These are phyloP conservation scores for Zygosaccharomyces pseudobailii DNA, from an alignment of 1,139 yeast species.

Conservation along the genomic window DNA sequence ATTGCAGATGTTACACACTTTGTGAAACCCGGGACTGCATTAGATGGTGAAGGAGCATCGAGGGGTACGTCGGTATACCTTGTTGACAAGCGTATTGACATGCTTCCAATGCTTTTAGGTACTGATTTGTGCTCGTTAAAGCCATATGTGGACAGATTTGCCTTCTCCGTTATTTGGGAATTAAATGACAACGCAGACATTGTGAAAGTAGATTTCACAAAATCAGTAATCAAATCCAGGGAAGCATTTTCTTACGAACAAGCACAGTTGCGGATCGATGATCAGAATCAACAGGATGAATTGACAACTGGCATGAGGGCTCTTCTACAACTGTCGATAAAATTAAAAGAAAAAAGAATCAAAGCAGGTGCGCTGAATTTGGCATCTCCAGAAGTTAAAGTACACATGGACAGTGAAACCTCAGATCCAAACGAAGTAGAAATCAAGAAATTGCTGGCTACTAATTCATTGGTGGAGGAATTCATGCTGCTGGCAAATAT, in stretches of 20 bases:
- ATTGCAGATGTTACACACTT: slow-evolving; percentile 98
- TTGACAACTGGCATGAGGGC: slow-evolving; percentile 87
- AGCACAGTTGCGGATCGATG: slow-evolving; percentile 91
- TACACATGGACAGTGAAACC: slow-evolving; percentile 94
- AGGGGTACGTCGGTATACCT: slow-evolving; percentile 96
- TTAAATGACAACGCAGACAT: slow-evolving; percentile 82
- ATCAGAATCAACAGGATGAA: slow-evolving; percentile 68
- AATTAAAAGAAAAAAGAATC: slow-evolving; percentile 75
- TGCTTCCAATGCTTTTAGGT: slow-evolving; percentile 94
- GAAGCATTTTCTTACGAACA: slow-evolving; percentile 94
- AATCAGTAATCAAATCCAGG: slow-evolving; percentile 84
- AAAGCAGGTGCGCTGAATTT: slow-evolving; percentile 95
- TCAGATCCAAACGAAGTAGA: slow-evolving; percentile 96
- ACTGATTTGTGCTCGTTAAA: slow-evolving; percentile 93
- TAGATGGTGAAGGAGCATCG: slow-evolving; percentile 94
- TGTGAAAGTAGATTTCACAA: slow-evolving; percentile 73
- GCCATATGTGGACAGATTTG: slow-evolving; percentile 93
- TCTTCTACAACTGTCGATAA: slow-evolving; percentile 69
- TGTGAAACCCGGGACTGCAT: slow-evolving; percentile 86
- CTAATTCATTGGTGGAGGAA: slow-evolving; percentile 95
- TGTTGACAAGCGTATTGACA: slow-evolving; percentile 98
- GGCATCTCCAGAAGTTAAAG: slow-evolving; percentile 97
- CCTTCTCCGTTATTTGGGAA: slow-evolving; percentile 96
- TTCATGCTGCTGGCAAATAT: slow-evolving; percentile 97
- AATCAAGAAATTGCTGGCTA: slow-evolving; percentile 78